phyloP scores from a whole-genome alignment of 2,329 filamentous ascomycete species.

The Scorias spongiosa region DNA sequence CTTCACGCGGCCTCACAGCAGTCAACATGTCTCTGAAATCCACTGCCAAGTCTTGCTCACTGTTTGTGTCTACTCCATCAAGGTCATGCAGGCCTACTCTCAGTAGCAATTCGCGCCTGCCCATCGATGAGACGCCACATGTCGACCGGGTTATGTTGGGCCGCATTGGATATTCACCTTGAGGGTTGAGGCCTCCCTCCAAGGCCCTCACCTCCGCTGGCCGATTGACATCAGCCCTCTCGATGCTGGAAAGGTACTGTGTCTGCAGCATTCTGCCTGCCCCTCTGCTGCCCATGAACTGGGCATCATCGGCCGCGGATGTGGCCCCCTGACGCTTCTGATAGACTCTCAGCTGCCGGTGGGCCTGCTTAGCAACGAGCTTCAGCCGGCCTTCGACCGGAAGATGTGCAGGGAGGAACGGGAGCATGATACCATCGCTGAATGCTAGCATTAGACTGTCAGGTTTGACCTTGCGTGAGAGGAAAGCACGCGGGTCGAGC shows the following conservation, averaged over 20 bases:
- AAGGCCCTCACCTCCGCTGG: conserved; percentile 14
- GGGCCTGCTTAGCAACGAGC: conserved; percentile 25
- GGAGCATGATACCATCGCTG: conserved; percentile 30
- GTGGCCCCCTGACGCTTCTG: conserved; percentile 24
- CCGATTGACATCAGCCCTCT: conserved; percentile 22
- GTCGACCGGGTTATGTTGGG: conserved; percentile 23
- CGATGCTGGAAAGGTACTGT: conserved; percentile 27
- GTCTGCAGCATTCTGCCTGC: conserved; percentile 27
- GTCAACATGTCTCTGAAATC: conserved; percentile 23
- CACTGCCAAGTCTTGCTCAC: conserved; percentile 23
- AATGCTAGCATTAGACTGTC: conserved; percentile 34
- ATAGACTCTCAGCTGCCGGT: conserved; percentile 27
- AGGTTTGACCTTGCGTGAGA: conserved; percentile 9
- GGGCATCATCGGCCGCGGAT: conserved; percentile 6
- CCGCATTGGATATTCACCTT: conserved; percentile 22
- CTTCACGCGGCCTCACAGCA: conserved; percentile 29
- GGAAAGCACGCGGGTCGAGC: conserved; percentile 29
- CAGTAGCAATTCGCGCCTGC: conserved; percentile 22
- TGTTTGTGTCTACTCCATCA: conserved; percentile 1
- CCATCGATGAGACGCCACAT: conserved; percentile 30
- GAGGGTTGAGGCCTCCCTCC: conserved; percentile 16
- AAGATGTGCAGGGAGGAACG: conserved; percentile 24
- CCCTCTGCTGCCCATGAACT: conserved; percentile 21
- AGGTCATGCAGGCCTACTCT: conserved; percentile 14
- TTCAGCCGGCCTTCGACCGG: conserved; percentile 23